A percentile compares a stretch with the other conserved stretches of the same genome.
Evolutionary conservation across 805 yeast species (phyloP).

Genomic region (Suhomyces pyralidae): DNA sequence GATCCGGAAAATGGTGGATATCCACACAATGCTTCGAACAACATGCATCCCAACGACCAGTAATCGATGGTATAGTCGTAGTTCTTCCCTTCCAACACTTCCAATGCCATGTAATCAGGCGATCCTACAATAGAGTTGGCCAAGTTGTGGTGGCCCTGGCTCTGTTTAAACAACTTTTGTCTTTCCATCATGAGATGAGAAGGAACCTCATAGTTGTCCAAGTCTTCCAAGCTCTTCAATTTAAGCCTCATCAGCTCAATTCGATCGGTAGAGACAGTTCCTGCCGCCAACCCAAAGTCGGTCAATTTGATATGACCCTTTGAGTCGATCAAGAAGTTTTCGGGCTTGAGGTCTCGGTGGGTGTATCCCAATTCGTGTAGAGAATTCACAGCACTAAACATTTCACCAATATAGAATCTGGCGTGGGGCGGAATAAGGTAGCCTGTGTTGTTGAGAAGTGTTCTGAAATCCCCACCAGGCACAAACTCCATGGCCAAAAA

Average conservation of each 20-base stretch:
- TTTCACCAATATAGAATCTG: constrained; percentile 89
- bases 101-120: constrained; percentile 98
- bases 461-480: constrained; percentile 99
- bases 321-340: constrained; percentile 83
- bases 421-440: constrained; percentile 92
- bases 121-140: constrained; percentile 97
- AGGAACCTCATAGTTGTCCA: constrained; percentile 48
- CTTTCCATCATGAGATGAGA: constrained; percentile 82
- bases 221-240: constrained; percentile 66
- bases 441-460: constrained; percentile 89
- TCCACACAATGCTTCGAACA: constrained; percentile 93
- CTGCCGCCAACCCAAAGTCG: constrained; percentile 97
- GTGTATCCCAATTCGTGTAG: constrained; percentile 93
- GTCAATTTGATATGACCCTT: constrained; percentile 91
- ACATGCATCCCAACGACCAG: constrained; percentile 98
- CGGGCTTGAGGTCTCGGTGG: constrained; percentile 96
- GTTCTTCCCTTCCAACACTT: constrained; percentile 88
- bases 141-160: constrained; percentile 75
- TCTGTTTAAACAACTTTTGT: constrained; percentile 79
- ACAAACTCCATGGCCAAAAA: constrained; percentile 98
- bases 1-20: constrained; percentile 97
- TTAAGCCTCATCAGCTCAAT: constrained; percentile 86
- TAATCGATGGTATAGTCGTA: constrained; percentile 97
- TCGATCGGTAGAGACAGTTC: constrained; percentile 87
- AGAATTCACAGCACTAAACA: constrained; percentile 93